Evolutionary conservation across 2,329 filamentous ascomycete genomes (phyloP).

Genomic region (Botrytis paeoniae): DNA sequence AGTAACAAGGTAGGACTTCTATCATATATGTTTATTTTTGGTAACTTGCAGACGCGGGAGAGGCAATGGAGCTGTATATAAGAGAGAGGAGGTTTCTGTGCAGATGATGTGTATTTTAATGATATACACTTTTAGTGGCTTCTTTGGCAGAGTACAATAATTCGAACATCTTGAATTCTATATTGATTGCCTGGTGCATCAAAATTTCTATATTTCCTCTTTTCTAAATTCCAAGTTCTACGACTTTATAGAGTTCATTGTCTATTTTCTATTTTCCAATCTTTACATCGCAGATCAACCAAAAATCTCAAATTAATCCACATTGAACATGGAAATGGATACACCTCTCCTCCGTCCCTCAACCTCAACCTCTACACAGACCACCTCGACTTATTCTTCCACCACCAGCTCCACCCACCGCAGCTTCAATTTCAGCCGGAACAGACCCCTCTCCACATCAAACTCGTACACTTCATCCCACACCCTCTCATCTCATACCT

Average conservation of each 20-base stretch:
- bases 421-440: background rate
- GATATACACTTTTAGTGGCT: background rate
- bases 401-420: background rate
- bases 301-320: background rate
- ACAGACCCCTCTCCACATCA: background rate
- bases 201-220: background rate
- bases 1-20: background rate
- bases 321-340: slow-evolving; percentile 15
- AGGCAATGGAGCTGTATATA: background rate
- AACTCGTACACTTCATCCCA: background rate
- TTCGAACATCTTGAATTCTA: background rate
- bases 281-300: background rate
- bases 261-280: background rate
- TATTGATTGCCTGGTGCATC: slow-evolving; percentile 10
- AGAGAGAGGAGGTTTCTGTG: background rate
- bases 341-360: slow-evolving; percentile 11
- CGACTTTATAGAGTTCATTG: background rate
- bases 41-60: background rate
- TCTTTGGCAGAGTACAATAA: background rate
- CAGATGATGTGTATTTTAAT: background rate
- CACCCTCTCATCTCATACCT: background rate
- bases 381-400: background rate
- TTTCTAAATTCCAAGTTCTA: background rate
- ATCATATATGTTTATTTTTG: background rate
- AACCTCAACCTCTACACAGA: background rate